Evolutionary conservation across 2,329 filamentous ascomycete species (phyloP).

Genomic region (Fusarium penzigii): DNA sequence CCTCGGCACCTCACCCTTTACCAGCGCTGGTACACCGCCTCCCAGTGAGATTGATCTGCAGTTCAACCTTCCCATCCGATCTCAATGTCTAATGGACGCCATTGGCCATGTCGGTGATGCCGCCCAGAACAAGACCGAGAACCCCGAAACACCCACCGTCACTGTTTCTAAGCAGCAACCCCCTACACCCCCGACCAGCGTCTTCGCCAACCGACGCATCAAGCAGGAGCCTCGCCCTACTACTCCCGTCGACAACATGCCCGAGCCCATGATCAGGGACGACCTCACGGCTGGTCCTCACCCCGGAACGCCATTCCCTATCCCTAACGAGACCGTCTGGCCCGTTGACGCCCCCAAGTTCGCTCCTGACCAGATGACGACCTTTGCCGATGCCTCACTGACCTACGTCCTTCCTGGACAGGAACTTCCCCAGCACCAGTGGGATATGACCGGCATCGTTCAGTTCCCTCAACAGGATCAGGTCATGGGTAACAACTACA

Average conservation of each 20-base stretch:
- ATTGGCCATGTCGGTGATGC: conserved; percentile 29
- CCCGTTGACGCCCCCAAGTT: conserved; percentile 42
- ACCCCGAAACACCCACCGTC: conserved; percentile 27
- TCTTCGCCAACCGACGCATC: conserved; percentile 35
- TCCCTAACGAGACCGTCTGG: conserved; percentile 41
- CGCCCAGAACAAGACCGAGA: conserved; percentile 29
- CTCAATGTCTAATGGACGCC: conserved; percentile 38
- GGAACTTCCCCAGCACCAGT: conserved; percentile 29
- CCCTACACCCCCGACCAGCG: conserved; percentile 30
- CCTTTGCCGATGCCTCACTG: conserved; percentile 32
- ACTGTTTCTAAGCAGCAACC: conserved; percentile 32
- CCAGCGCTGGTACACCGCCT: conserved; percentile 36
- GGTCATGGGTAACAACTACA: conserved; percentile 30
- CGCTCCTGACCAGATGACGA: conserved; percentile 39
- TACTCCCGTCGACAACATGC: conserved; percentile 34
- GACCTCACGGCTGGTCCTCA: conserved; percentile 38
- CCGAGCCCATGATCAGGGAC: conserved; percentile 36
- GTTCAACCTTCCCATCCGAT: conserved; percentile 40
- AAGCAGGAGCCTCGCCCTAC: conserved; percentile 39
- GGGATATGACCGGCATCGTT: conserved; percentile 28
- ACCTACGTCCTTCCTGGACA: conserved; percentile 34
- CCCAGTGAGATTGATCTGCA: conserved; percentile 41
- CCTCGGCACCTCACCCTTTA: conserved; percentile 44
- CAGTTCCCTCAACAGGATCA: conserved; percentile 33
- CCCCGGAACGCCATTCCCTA: conserved; percentile 43